A percentile compares a stretch with the other conserved stretches of the same genome.
These are phyloP conservation scores for Tetracentron sinense DNA, from an alignment of 164 flowering plant genomes.

Conservation along the genomic window DNA sequence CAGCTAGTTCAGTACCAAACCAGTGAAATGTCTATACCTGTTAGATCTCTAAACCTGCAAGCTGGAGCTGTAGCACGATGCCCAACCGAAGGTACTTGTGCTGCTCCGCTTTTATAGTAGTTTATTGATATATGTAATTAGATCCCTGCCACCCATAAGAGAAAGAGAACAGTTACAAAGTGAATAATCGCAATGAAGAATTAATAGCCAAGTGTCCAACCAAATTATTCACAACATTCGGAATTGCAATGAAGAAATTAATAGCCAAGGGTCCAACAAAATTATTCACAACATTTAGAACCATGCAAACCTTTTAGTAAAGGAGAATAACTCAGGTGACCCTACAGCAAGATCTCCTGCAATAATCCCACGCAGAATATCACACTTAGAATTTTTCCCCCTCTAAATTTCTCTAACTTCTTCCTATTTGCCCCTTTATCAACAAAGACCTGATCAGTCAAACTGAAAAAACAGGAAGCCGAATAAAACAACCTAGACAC, in stretches of 20 bases:
- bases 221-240: too few species aligned
- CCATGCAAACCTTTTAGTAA: neutral
- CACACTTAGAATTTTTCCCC: neutral
- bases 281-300: neutral
- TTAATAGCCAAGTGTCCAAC: too few species aligned
- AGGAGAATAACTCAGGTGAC: neutral
- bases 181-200: too few species aligned
- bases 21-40: too few species aligned
- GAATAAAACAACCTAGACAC: constrained; percentile 5
- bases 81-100: too few species aligned
- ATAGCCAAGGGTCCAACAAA: neutral
- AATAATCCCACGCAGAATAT: neutral
- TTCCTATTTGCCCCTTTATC: constrained; percentile 6
- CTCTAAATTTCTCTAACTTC: neutral
- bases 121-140: too few species aligned
- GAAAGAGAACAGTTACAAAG: too few species aligned
- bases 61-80: too few species aligned
- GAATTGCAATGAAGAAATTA: neutral
- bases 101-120: too few species aligned
- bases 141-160: too few species aligned
- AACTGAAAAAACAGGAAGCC: neutral
- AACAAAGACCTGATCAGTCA: neutral
- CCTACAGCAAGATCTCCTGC: neutral
- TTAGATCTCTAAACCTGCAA: too few species aligned
- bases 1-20: too few species aligned